Evolutionary conservation across 208 protist species (phyloP).

Genomic region (Trichomonas gallinae): DNA sequence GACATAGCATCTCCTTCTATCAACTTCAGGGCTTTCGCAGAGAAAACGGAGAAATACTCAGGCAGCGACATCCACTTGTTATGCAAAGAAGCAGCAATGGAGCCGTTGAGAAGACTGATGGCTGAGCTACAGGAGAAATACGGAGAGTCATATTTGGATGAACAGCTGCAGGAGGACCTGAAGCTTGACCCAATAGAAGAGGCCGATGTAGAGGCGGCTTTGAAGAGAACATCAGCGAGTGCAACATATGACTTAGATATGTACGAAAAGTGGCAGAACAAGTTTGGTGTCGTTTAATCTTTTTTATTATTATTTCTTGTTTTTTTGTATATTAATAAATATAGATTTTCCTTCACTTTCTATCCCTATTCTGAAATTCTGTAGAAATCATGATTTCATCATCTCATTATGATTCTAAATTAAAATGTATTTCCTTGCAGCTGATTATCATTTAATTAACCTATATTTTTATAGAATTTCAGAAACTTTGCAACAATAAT

Average conservation of each 20-base stretch:
- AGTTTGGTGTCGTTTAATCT: slow-evolving; percentile 16
- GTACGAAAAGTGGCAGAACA: slow-evolving; percentile 7
- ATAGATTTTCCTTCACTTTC: background rate
- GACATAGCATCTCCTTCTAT: background rate
- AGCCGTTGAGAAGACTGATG: slow-evolving; percentile 28
- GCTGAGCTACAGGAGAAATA: background rate
- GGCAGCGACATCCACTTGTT: slow-evolving; percentile 33
- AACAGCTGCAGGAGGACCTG: background rate
- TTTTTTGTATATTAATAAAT: background rate
- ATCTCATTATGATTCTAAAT: too few species aligned
- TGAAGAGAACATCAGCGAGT: background rate
- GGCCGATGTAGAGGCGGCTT: background rate
- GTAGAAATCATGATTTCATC: too few species aligned
- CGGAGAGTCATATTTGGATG: background rate
- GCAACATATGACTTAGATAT: background rate
- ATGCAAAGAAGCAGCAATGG: slow-evolving; percentile 43
- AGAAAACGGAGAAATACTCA: slow-evolving; percentile 34
- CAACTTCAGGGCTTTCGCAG: background rate
- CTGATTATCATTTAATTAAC: too few species aligned
- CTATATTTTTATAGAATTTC: too few species aligned
- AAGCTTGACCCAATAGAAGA: background rate
- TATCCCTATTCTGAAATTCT: too few species aligned
- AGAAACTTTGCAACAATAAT: too few species aligned
- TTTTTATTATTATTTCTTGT: background rate
- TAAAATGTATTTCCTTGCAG: too few species aligned